Percentiles rank a stretch among this genome's conserved stretches.
phyloP scores from a whole-genome alignment of 2,329 filamentous ascomycete genomes.

The Paraphoma sp. region DNA sequence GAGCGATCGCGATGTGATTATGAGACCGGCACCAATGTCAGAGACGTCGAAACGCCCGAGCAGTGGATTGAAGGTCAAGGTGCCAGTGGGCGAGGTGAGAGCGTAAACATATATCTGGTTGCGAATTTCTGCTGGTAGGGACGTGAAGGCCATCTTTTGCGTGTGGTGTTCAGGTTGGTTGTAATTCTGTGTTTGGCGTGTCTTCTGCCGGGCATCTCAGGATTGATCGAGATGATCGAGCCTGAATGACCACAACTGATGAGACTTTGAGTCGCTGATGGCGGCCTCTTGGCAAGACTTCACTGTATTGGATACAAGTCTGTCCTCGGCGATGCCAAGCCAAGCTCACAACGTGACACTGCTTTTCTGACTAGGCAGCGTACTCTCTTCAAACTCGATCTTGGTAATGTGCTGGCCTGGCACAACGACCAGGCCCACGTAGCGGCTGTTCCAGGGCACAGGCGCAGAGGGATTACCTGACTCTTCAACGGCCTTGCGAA shows the following conservation, averaged over 20 bases:
- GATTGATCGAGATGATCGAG: too few species aligned
- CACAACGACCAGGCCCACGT: slow-evolving; percentile 87
- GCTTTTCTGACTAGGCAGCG: slow-evolving; percentile 30
- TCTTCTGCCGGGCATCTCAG: not conserved
- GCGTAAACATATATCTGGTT: slow-evolving; percentile 16
- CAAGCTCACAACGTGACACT: slow-evolving; percentile 25
- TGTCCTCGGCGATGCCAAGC: too few species aligned
- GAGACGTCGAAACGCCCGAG: slow-evolving; percentile 15
- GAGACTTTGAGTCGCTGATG: not conserved
- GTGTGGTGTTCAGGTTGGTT: not conserved
- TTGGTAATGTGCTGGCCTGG: slow-evolving; percentile 85
- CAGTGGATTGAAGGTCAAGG: slow-evolving; percentile 4
- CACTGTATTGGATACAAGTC: too few species aligned
- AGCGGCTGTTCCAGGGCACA: slow-evolving; percentile 81
- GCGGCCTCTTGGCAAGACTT: slow-evolving; percentile 1
- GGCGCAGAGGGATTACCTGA: slow-evolving; percentile 55
- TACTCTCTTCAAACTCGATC: slow-evolving; percentile 81
- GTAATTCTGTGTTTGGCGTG: not conserved
- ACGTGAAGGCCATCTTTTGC: slow-evolving; percentile 9
- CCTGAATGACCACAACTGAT: too few species aligned
- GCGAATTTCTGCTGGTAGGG: slow-evolving; percentile 20
- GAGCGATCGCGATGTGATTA: slow-evolving; percentile 17
- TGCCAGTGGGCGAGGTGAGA: slow-evolving; percentile 6
- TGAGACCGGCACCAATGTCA: slow-evolving; percentile 16
- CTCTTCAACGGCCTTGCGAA: slow-evolving; percentile 43